phyloP scores from a whole-genome alignment of 805 yeast species.

The Cyberlindnera meyerae region DNA sequence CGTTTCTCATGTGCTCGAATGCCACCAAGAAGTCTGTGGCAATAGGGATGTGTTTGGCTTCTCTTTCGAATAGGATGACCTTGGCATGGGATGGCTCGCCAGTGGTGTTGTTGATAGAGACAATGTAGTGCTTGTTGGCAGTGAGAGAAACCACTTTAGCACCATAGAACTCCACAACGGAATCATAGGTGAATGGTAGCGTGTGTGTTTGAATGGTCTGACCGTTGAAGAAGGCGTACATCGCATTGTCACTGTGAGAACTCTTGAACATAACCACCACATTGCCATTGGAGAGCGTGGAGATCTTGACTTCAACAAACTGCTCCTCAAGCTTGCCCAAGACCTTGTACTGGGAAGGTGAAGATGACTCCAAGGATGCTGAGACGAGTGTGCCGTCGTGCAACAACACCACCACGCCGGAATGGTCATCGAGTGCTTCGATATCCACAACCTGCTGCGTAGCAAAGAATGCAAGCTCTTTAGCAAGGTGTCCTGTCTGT shows the following conservation, averaged over 20 bases:
- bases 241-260: conserved; percentile 4
- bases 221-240: conserved; percentile 15
- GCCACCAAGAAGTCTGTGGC: conserved; percentile 18
- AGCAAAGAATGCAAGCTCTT: conserved; percentile 12
- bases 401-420: conserved; percentile 7
- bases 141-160: conserved; percentile 19
- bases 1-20: conserved; percentile 18
- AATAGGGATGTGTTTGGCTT: conserved; percentile 16
- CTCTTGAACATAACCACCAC: conserved; percentile 11
- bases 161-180: conserved; percentile 22
- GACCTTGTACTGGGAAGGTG: not conserved
- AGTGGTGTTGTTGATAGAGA: conserved; percentile 11
- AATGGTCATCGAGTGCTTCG: not conserved
- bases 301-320: conserved; percentile 7
- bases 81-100: conserved; percentile 8
- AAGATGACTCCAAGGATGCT: not conserved
- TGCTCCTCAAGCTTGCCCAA: not conserved
- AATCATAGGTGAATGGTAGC: conserved; percentile 10
- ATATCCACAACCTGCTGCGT: conserved; percentile 7
- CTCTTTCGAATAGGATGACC: conserved; percentile 5
- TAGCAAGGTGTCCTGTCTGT: conserved; percentile 11
- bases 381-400: conserved; percentile 14
- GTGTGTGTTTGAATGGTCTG: conserved; percentile 4
- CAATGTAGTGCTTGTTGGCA: conserved; percentile 6
- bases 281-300: conserved; percentile 17